Percentiles rank a stretch among this genome's conserved stretches.
Conservation (phyloP, 768 basidiomycete species). For the Cyathus striatus region DNA sequence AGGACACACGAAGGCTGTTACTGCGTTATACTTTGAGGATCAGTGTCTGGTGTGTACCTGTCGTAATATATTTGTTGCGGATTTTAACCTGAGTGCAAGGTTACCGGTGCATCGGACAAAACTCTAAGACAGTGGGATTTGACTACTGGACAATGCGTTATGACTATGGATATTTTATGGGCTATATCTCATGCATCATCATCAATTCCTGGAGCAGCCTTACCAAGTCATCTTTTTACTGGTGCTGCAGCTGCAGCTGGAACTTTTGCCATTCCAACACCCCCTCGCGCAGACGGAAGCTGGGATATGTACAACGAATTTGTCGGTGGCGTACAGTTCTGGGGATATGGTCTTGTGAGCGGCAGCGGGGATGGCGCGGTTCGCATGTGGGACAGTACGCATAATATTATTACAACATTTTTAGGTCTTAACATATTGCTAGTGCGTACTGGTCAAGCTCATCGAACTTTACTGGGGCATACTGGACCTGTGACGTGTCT, state of each 20-base stretch:
- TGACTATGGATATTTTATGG: conserved; percentile 99
- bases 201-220: conserved; percentile 29
- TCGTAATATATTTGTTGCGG: conserved; percentile 17
- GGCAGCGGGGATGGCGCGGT: conserved; percentile 97
- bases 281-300: conserved; percentile 83
- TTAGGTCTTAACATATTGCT: conserved; percentile 2
- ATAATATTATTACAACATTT: background rate
- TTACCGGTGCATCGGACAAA: conserved; percentile 97
- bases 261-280: conserved; percentile 76
- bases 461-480: conserved; percentile 89
- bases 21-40: conserved; percentile 93
- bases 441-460: conserved; percentile 98
- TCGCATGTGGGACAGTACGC: conserved; percentile 99
- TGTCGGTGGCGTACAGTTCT: conserved; percentile 96
- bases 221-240: conserved; percentile 44
- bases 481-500: conserved; percentile 91
- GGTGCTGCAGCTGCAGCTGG: conserved; percentile 52
- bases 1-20: conserved; percentile 91
- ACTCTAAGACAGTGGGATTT: conserved; percentile 99
- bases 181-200: conserved; percentile 87
- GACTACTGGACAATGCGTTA: conserved; percentile 93
- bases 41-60: conserved; percentile 69
- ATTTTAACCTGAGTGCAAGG: conserved; percentile 40
- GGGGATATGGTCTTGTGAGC: conserved; percentile 96
- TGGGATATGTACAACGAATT: conserved; percentile 98